Evolutionary conservation across 1,284 basidiomycete species (phyloP).

Genomic region (Boletus semigastroideus): DNA sequence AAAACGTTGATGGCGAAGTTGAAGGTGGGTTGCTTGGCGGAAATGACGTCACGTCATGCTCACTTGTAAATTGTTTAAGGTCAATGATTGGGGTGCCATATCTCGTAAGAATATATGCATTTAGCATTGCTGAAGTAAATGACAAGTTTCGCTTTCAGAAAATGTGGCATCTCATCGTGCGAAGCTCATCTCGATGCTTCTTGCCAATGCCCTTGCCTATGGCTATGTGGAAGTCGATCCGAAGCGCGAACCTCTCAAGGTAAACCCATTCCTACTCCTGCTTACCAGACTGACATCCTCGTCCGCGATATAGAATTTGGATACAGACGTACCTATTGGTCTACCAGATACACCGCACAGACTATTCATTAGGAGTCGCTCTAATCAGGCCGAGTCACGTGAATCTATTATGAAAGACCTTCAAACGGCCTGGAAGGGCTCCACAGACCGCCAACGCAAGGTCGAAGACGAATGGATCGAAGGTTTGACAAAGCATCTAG

Average conservation of each 20-base stretch:
- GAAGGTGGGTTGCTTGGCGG: conserved; percentile 45
- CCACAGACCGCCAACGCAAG: conserved; percentile 29
- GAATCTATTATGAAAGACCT: conserved; percentile 35
- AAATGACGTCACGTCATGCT: background rate
- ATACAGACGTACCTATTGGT: conserved; percentile 43
- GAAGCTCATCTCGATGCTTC: conserved; percentile 40
- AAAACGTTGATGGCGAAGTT: conserved; percentile 68
- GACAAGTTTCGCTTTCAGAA: conserved; percentile 37
- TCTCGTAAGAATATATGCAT: conserved; percentile 44
- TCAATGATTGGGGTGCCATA: conserved; percentile 62
- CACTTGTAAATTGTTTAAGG: conserved; percentile 25
- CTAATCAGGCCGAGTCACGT: conserved; percentile 22
- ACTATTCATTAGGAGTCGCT: conserved; percentile 37
- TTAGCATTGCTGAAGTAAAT: background rate
- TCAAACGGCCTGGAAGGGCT: conserved; percentile 34
- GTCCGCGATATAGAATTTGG: conserved; percentile 42
- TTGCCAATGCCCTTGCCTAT: conserved; percentile 47
- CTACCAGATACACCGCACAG: conserved; percentile 34
- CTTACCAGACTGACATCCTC: background rate
- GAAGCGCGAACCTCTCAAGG: conserved; percentile 50
- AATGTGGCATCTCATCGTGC: conserved; percentile 56
- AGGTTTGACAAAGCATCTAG: conserved; percentile 40
- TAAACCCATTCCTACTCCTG: conserved; percentile 13
- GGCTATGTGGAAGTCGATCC: conserved; percentile 48
- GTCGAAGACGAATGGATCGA: conserved; percentile 43